Evolutionary conservation across 2,329 filamentous ascomycete species (phyloP).

Genomic region (Apiospora marii): DNA sequence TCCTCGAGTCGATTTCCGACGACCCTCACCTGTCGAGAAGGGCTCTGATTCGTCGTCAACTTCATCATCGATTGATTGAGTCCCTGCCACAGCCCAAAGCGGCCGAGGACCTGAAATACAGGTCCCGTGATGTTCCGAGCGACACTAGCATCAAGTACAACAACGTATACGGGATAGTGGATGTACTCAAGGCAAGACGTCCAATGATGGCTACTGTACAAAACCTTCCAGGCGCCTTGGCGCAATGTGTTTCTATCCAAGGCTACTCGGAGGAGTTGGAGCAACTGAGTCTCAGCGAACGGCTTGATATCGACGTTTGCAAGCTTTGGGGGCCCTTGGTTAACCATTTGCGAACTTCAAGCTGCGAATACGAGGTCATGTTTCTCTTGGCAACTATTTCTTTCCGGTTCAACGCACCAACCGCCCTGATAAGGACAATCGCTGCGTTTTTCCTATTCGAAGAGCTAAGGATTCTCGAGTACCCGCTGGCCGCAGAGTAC

Average conservation of each 20-base stretch:
- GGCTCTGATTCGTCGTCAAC: slow-evolving; percentile 37
- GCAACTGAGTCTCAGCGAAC: slow-evolving; percentile 35
- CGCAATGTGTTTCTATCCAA: slow-evolving; percentile 32
- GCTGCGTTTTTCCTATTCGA: slow-evolving; percentile 52
- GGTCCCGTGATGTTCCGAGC: slow-evolving; percentile 32
- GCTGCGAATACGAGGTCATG: slow-evolving; percentile 32
- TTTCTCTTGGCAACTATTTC: slow-evolving; percentile 38
- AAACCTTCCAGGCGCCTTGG: slow-evolving; percentile 33
- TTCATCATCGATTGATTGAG: slow-evolving; percentile 35
- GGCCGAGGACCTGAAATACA: slow-evolving; percentile 30
- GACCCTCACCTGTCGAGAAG: slow-evolving; percentile 33
- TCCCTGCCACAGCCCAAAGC: slow-evolving; percentile 24
- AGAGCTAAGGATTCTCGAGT: slow-evolving; percentile 46
- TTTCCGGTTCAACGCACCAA: slow-evolving; percentile 36
- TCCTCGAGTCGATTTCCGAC: too few species aligned
- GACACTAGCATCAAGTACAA: slow-evolving; percentile 31
- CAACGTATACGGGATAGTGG: slow-evolving; percentile 32
- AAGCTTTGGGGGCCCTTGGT: slow-evolving; percentile 39
- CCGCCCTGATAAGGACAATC: slow-evolving; percentile 42
- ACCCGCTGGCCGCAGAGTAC: slow-evolving; percentile 47
- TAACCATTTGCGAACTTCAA: slow-evolving; percentile 29
- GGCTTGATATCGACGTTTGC: slow-evolving; percentile 34
- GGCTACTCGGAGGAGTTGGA: slow-evolving; percentile 34
- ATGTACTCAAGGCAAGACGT: slow-evolving; percentile 28
- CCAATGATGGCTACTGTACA: slow-evolving; percentile 31